Percentiles rank a stretch among this genome's conserved stretches.
These are phyloP conservation scores for Warburgia ugandensis DNA, from an alignment of 164 flowering plant genomes.

Conservation along the genomic window DNA sequence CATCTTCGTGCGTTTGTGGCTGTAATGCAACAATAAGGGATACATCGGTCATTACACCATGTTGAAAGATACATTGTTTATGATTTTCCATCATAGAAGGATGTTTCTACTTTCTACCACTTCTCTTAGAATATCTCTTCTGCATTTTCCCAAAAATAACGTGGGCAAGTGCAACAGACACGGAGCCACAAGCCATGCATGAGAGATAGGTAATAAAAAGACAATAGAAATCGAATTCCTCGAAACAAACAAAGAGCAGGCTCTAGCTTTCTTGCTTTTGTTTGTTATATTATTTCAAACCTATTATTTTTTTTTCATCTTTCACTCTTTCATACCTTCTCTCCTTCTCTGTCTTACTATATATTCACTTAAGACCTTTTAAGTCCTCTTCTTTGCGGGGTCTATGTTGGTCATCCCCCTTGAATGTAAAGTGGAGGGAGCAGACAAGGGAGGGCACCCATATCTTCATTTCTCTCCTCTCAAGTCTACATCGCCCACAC, in stretches of 20 bases:
- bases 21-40: too few relatives aligned
- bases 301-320: not conserved
- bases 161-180: constrained; percentile 21
- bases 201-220: constrained; percentile 10
- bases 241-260: constrained; percentile 17
- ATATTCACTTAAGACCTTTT: not conserved
- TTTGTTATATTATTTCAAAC: not conserved
- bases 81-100: not conserved
- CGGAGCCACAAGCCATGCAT: constrained; percentile 21
- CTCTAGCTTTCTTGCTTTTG: constrained; percentile 14
- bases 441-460: constrained; percentile 6
- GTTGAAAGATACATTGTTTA: too few relatives aligned
- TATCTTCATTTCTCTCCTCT: constrained; percentile 16
- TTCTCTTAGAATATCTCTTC: too few relatives aligned
- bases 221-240: constrained; percentile 20
- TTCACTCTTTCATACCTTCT: not conserved
- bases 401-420: constrained; percentile 1
- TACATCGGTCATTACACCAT: too few relatives aligned
- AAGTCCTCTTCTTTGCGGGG: constrained; percentile 1
- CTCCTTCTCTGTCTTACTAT: not conserved
- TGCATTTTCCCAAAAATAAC: constrained; percentile 6
- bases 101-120: not conserved
- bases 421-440: not conserved
- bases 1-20: too few relatives aligned
- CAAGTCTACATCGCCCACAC: constrained; percentile 34